Evolutionary conservation across 371 early-diverging fungal species (phyloP).

Genomic region (Actinomortierella wolfii): DNA sequence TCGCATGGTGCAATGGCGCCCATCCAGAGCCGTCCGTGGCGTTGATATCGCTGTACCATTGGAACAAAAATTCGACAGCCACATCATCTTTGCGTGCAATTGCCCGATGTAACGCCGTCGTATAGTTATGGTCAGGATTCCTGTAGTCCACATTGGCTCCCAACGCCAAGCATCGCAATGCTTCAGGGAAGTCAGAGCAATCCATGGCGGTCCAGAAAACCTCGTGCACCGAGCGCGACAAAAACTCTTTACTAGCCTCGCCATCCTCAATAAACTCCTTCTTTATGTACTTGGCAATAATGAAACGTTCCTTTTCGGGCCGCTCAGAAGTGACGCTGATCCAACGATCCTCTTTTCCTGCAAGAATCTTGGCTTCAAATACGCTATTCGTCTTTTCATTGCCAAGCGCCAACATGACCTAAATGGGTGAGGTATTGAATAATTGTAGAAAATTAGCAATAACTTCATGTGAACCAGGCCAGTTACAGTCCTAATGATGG

Average conservation of each 20-base stretch:
- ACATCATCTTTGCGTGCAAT: constrained; percentile 60
- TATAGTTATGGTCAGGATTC: constrained; percentile 55
- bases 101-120: constrained; percentile 69
- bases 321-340: constrained; percentile 38
- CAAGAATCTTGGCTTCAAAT: constrained; percentile 62
- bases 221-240: constrained; percentile 45
- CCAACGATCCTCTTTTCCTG: constrained; percentile 45
- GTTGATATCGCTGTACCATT: constrained; percentile 72
- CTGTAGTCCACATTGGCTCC: constrained; percentile 80
- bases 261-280: constrained; percentile 56
- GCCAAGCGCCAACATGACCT: constrained; percentile 83
- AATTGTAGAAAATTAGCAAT: not conserved
- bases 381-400: constrained; percentile 78
- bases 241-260: constrained; percentile 38
- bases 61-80: constrained; percentile 70
- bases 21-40: constrained; percentile 66
- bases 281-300: constrained; percentile 78
- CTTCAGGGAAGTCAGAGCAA: constrained; percentile 58
- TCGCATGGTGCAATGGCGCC: constrained; percentile 82
- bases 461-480: not conserved
- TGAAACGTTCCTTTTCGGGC: constrained; percentile 69
- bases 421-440: constrained; percentile 22
- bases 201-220: constrained; percentile 64
- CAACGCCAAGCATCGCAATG: constrained; percentile 64
- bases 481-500: not conserved